Evolutionary conservation across 768 basidiomycete species (phyloP).

Genomic region (Vishniacozyma victoriae): DNA sequence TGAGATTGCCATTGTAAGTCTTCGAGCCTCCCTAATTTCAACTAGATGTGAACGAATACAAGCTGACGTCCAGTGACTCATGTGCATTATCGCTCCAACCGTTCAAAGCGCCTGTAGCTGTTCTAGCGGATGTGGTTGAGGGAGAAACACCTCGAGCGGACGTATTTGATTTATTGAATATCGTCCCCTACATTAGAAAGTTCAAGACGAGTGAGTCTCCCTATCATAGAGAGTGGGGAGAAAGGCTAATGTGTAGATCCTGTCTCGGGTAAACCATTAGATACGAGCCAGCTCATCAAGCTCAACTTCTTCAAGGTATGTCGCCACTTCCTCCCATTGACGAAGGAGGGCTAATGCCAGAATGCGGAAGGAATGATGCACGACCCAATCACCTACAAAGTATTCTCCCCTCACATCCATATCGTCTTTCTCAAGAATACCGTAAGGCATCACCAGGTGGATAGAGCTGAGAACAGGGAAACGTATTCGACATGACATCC

Average conservation of each 20-base stretch:
- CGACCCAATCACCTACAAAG: constrained; percentile 97
- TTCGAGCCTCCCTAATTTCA: neutral
- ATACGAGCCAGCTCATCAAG: constrained; percentile 48
- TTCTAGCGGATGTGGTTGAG: constrained; percentile 46
- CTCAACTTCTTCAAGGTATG: constrained; percentile 55
- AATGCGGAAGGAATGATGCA: constrained; percentile 82
- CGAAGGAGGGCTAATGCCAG: constrained; percentile 43
- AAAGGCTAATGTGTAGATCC: constrained; percentile 41
- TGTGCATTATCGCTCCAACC: constrained; percentile 87
- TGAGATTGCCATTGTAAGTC: constrained; percentile 43
- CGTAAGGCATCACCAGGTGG: constrained; percentile 12
- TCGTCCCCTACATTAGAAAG: constrained; percentile 83
- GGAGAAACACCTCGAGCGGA: constrained; percentile 61
- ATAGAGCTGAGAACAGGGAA: constrained; percentile 20
- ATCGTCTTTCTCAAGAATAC: constrained; percentile 88
- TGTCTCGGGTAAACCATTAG: constrained; percentile 49
- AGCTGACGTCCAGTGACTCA: constrained; percentile 56
- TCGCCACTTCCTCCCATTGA: constrained; percentile 8
- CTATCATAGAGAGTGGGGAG: neutral
- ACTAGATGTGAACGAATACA: constrained; percentile 1
- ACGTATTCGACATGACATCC: constrained; percentile 47
- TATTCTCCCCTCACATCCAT: constrained; percentile 92
- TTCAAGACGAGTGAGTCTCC: constrained; percentile 44
- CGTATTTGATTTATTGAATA: constrained; percentile 86
- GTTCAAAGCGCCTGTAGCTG: constrained; percentile 80